Base-by-base conservation (phyloP, 2,329 filamentous ascomycete species). In the Fonsecaea erecta region DNA sequence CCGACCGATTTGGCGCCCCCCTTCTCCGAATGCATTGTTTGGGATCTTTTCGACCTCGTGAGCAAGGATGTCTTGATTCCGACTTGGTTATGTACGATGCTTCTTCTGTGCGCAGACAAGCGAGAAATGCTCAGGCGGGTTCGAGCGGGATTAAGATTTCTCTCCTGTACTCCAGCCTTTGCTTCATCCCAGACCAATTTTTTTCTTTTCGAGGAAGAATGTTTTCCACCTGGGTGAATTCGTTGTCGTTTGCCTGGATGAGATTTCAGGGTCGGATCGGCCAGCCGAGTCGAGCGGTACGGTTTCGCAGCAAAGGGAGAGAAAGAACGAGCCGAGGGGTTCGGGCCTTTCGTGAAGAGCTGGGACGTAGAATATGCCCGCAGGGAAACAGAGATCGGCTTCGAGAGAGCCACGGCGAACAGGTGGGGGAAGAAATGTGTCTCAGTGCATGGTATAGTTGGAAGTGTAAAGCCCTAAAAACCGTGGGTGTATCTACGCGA, bases 341-440 rank as follows among this genome's bases (percentile, higher is more conserved):
- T 32, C 16, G n/a, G 55, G 30, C 32, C 35, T 37, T 21, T 51
- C 11, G 32, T 30, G 12, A 34, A 14, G 18, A 60, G 34, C 16
- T 30, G 40, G 11, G n/a, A 9, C 28, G 57, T 21, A 34, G 28
- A 32, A 9, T 9, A 37, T 60, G 57, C 51, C 65, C 64, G 59
- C 24, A 51, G 62, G 52, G 30, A 60, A 59, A 62, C 58, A 48
- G 46, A 21, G 28, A 43, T 18, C 24, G 26, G 34, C 18, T 55
- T 52, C 18, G 26, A 52, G 59, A 59, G 28, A 67, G 65, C 65
- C 65, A 67, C 30, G 62, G 59, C 65, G 65, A 62, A 30, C 40
- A 35, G 28, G 3, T 40, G 48, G 34, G n/a, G 58, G 40, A 55
- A 56, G 24, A 37, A 67, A 35, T 18, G 57, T 48, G 34, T 57